Percentiles rank a stretch among this genome's conserved stretches.
phyloP scores from a whole-genome alignment of 2,329 filamentous ascomycete species.

The Fusarium sp. region DNA sequence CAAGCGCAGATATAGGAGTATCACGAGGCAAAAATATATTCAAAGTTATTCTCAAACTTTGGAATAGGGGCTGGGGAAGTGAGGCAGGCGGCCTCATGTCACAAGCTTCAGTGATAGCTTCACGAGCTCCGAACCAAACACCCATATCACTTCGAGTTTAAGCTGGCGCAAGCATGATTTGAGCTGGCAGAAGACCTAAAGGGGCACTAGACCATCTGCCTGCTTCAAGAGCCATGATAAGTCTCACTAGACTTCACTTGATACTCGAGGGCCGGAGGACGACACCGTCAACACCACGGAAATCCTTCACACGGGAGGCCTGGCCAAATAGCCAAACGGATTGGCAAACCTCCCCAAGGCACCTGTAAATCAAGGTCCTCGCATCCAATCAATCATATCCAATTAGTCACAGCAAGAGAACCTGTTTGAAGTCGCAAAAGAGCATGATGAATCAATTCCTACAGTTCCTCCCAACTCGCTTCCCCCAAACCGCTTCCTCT shows the following conservation, averaged over 20 bases:
- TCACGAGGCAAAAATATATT: too few relatives aligned
- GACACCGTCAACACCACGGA: background rate
- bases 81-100: background rate
- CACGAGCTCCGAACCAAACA: background rate
- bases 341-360: background rate
- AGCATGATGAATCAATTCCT: slow-evolving; percentile 44
- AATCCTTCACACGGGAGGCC: background rate
- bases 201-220: too few relatives aligned
- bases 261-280: too few relatives aligned
- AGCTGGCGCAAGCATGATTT: background rate
- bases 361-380: background rate
- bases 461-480: slow-evolving; percentile 39
- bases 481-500: slow-evolving; percentile 27
- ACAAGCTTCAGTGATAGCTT: background rate
- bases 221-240: background rate
- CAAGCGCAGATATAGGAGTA: accelerated
- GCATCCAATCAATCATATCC: background rate
- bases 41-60: too few relatives aligned
- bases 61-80: background rate
- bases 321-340: background rate
- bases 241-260: too few relatives aligned
- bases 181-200: accelerated
- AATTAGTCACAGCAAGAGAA: background rate
- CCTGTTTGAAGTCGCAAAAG: slow-evolving; percentile 33
- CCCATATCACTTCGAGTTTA: background rate